Evolutionary conservation across 2,329 filamentous ascomycete genomes (phyloP).

Genomic region (Trichoderma atroviride): DNA sequence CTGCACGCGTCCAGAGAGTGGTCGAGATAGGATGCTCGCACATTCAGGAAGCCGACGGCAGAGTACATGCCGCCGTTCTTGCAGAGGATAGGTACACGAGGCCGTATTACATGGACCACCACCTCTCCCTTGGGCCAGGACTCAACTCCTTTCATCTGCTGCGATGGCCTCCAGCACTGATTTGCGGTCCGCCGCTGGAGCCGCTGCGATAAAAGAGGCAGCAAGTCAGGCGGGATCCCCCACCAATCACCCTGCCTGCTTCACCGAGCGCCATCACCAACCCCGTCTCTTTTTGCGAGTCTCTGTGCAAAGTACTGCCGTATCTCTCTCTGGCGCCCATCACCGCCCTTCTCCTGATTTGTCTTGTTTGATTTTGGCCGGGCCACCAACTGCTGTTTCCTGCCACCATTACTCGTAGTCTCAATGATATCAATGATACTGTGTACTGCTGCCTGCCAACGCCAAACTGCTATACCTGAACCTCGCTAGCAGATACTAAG

Average conservation of each 20-base stretch:
- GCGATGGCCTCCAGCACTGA: not conserved
- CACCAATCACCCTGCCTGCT: constrained; percentile 24
- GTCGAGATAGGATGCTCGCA: not conserved
- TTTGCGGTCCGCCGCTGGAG: not conserved
- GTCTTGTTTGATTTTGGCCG: not conserved
- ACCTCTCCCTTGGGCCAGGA: too few relatives aligned
- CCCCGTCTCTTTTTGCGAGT: constrained; percentile 3
- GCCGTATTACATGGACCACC: not conserved
- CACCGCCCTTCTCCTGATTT: not conserved
- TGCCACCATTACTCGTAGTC: not conserved
- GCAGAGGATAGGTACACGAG: not conserved
- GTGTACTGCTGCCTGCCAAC: not conserved
- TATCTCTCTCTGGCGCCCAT: not conserved
- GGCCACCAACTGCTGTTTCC: not conserved
- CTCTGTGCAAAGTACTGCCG: not conserved
- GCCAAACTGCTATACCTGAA: not conserved
- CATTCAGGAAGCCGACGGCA: not conserved
- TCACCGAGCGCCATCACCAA: constrained; percentile 25
- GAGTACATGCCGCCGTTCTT: not conserved
- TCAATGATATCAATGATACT: not conserved
- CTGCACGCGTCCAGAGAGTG: constrained; percentile 5
- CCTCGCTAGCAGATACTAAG: not conserved
- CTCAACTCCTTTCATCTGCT: not conserved
- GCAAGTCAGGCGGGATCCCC: constrained; percentile 13
- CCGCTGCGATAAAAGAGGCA: not conserved